phyloP scores from a whole-genome alignment of 2,329 filamentous ascomycete species.

The Apiospora rasikravindrae region DNA sequence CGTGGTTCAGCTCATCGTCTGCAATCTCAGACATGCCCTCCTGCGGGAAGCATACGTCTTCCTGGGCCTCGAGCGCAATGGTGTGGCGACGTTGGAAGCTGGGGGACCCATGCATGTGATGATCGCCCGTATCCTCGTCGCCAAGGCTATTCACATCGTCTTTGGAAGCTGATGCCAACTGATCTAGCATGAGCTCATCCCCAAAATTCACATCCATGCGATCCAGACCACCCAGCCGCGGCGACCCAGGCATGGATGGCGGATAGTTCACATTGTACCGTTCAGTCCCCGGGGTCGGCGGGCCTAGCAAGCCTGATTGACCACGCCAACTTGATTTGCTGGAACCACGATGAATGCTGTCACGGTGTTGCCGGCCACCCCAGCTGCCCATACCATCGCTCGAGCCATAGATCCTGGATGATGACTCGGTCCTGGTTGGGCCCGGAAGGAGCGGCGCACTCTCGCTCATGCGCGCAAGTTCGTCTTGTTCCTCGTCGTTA shows the following conservation, averaged over 20 bases:
- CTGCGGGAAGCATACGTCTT: conserved; percentile 91
- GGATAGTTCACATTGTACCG: conserved; percentile 71
- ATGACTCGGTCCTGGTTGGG: conserved; percentile 38
- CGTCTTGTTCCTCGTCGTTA: conserved; percentile 54
- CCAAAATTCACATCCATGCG: conserved; percentile 63
- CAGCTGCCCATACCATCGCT: conserved; percentile 37
- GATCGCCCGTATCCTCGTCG: conserved; percentile 31
- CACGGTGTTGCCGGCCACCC: conserved; percentile 26
- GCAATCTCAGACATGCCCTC: conserved; percentile 79
- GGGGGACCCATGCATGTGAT: conserved; percentile 39
- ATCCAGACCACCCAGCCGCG: conserved; percentile 54
- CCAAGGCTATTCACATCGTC: conserved; percentile 28
- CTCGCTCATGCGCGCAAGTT: conserved; percentile 53
- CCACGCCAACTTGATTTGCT: conserved; percentile 54
- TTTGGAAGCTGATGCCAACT: conserved; percentile 13
- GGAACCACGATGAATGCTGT: conserved; percentile 52
- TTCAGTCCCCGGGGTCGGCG: conserved; percentile 44
- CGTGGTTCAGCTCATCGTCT: conserved; percentile 70
- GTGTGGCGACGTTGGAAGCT: conserved; percentile 58
- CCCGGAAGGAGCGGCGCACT: conserved; percentile 59
- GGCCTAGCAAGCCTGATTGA: conserved; percentile 28
- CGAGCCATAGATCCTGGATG: conserved; percentile 47
- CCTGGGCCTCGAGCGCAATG: conserved; percentile 70
- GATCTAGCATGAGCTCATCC: conserved; percentile 73
- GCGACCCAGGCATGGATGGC: conserved; percentile 69